Percentiles rank a stretch among this genome's conserved stretches.
Evolutionary conservation across 495 filamentous ascomycete genomes (phyloP).

Genomic region (Lepidopterella palustris): DNA sequence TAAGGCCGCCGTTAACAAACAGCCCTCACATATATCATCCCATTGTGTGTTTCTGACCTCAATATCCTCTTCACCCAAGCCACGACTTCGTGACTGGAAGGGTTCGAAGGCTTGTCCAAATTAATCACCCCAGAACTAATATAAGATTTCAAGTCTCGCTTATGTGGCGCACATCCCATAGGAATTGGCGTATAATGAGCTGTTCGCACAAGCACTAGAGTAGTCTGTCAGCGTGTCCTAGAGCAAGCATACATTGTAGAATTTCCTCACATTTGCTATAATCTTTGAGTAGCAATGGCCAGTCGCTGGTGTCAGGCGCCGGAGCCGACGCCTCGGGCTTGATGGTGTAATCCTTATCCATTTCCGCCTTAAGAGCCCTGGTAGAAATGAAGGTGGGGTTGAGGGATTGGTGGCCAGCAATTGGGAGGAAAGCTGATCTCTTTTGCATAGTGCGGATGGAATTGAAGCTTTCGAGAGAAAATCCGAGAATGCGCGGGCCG

Average conservation of each 20-base stretch:
- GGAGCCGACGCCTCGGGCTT: slow-evolving; percentile 75
- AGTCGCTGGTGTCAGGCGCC: slow-evolving; percentile 66
- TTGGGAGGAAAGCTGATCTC: too few relatives aligned
- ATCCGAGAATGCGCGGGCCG: too few relatives aligned
- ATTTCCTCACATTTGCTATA: slow-evolving; percentile 64
- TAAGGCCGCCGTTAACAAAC: slow-evolving; percentile 29
- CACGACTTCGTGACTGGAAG: slow-evolving; percentile 95
- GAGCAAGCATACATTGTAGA: not conserved
- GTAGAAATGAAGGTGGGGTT: too few relatives aligned
- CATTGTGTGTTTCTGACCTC: slow-evolving; percentile 47
- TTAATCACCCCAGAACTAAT: slow-evolving; percentile 96
- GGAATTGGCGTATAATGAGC: slow-evolving; percentile 94
- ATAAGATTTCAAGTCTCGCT: slow-evolving; percentile 91
- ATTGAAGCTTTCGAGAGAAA: too few relatives aligned
- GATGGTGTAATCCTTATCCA: slow-evolving; percentile 70
- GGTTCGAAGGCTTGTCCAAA: slow-evolving; percentile 96
- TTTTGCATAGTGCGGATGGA: too few relatives aligned
- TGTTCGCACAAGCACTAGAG: slow-evolving; percentile 74
- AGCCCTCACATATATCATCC: not conserved
- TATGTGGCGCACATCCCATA: slow-evolving; percentile 74
- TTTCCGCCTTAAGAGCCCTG: slow-evolving; percentile 48
- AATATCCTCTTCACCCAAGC: slow-evolving; percentile 98
- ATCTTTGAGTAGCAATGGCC: slow-evolving; percentile 89
- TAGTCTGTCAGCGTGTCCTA: slow-evolving; percentile 5
- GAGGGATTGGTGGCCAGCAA: too few relatives aligned